A percentile compares a stretch with the other conserved stretches of the same genome.
Conservation (phyloP, 176 grass and related monocot genomes). For the Triticum turgidum region DNA sequence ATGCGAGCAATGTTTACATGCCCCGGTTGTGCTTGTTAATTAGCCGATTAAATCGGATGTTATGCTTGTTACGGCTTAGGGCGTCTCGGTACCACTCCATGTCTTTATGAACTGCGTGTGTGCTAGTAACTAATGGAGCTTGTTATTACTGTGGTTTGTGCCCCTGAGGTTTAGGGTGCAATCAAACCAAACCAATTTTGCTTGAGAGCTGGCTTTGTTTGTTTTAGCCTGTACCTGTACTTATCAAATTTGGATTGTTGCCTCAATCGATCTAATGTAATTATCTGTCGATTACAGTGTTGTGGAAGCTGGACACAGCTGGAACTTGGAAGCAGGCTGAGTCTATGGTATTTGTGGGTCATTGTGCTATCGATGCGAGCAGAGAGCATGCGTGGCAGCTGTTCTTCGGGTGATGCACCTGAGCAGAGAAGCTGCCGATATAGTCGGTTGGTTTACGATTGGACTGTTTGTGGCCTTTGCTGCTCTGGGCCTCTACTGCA, state of each 20-base stretch:
- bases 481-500: slow-evolving; percentile 69
- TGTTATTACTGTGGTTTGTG: background rate
- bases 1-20: slow-evolving; percentile 24
- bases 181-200: slow-evolving; percentile 19
- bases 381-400: slow-evolving; percentile 94
- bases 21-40: background rate
- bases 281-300: slow-evolving; percentile 37
- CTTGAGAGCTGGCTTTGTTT: background rate
- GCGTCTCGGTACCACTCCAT: background rate
- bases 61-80: background rate
- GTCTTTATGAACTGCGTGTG: background rate
- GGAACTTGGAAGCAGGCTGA: slow-evolving; percentile 23
- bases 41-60: slow-evolving; percentile 8
- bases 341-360: slow-evolving; percentile 53
- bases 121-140: background rate
- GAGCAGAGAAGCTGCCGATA: slow-evolving; percentile 82
- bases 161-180: slow-evolving; percentile 14
- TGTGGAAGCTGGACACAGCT: slow-evolving; percentile 25
- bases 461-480: slow-evolving; percentile 58
- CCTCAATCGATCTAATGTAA: background rate
- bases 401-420: slow-evolving; percentile 93
- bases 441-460: slow-evolving; percentile 83
- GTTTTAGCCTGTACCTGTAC: background rate
- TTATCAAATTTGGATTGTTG: slow-evolving; percentile 21
- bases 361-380: slow-evolving; percentile 73